Evolutionary conservation across 1,284 basidiomycete species (phyloP).

Genomic region (Cerrena zonata): DNA sequence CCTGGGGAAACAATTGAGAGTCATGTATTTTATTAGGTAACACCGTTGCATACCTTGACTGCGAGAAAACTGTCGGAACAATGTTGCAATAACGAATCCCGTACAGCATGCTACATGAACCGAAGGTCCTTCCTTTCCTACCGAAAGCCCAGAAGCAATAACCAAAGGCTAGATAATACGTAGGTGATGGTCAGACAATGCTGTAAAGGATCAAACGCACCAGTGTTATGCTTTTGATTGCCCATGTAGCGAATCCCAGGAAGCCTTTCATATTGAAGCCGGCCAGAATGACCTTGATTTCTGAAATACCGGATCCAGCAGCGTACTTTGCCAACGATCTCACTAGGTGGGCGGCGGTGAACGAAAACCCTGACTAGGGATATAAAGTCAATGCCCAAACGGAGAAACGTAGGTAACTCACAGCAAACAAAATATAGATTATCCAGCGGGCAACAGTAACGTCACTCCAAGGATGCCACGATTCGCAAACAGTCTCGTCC

Average conservation of each 20-base stretch:
- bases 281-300: conserved; percentile 97
- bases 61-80: conserved; percentile 77
- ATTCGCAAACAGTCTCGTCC: conserved; percentile 77
- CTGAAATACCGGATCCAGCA: conserved; percentile 95
- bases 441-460: conserved; percentile 74
- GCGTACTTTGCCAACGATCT: conserved; percentile 88
- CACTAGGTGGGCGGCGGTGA: conserved; percentile 84
- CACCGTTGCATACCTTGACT: conserved; percentile 70
- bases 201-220: conserved; percentile 41
- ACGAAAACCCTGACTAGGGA: conserved; percentile 68
- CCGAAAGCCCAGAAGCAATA: conserved; percentile 95
- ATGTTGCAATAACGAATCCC: conserved; percentile 79
- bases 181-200: neutral
- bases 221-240: conserved; percentile 87
- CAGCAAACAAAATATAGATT: conserved; percentile 85
- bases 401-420: conserved; percentile 37
- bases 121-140: conserved; percentile 97
- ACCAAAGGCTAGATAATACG: conserved; percentile 80
- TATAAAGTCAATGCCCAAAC: conserved; percentile 4
- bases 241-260: conserved; percentile 82
- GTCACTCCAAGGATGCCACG: conserved; percentile 90
- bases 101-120: conserved; percentile 96
- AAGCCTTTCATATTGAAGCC: conserved; percentile 97
- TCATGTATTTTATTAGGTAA: no score
- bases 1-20: conserved; percentile 57